phyloP scores from a whole-genome alignment of 202 grass and related monocot genomes.

The Hordeum pubiflorum region DNA sequence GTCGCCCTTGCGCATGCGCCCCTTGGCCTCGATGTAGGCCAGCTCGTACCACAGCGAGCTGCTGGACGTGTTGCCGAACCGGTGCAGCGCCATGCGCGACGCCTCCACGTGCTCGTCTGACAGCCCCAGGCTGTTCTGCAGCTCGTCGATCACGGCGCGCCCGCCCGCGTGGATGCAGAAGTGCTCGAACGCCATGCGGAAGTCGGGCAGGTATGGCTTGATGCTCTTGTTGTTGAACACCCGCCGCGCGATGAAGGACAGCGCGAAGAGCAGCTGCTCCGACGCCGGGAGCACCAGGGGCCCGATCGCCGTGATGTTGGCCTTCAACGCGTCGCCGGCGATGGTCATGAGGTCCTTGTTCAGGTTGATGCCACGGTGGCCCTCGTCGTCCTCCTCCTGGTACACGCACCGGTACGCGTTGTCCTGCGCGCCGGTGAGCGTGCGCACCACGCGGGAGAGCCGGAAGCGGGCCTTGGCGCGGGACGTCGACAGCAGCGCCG shows the following conservation, averaged over 20 bases:
- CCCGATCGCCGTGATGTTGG: constrained; percentile 57
- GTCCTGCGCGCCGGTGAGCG: constrained; percentile 53
- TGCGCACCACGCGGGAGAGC: constrained; percentile 45
- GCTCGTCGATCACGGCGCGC: constrained; percentile 76
- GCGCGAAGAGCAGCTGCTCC: constrained; percentile 51
- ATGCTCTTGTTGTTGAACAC: constrained; percentile 7
- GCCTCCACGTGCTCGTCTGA: constrained; percentile 79
- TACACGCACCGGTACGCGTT: constrained; percentile 51
- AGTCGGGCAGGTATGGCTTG: constrained; percentile 69
- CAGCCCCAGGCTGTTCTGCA: constrained; percentile 54
- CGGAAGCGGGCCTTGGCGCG: constrained; percentile 35
- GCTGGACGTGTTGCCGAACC: constrained; percentile 90
- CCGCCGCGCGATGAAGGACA: constrained; percentile 46
- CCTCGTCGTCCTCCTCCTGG: constrained; percentile 51
- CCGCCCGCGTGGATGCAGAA: constrained; percentile 96
- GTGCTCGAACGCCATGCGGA: constrained; percentile 85
- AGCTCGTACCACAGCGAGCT: constrained; percentile 96
- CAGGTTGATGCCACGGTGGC: constrained; percentile 43
- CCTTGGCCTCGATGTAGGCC: constrained; percentile 62
- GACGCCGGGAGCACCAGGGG: constrained; percentile 42
- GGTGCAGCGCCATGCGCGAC: constrained; percentile 85
- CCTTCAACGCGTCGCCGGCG: constrained; percentile 60
- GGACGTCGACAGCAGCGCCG: constrained; percentile 48
- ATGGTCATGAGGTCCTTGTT: constrained; percentile 68
- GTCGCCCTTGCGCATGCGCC: constrained; percentile 38